A percentile compares a stretch with the other conserved stretches of the same genome.
Conservation (phyloP, 1,284 basidiomycete species). For the Salmacisia buchloeana region DNA sequence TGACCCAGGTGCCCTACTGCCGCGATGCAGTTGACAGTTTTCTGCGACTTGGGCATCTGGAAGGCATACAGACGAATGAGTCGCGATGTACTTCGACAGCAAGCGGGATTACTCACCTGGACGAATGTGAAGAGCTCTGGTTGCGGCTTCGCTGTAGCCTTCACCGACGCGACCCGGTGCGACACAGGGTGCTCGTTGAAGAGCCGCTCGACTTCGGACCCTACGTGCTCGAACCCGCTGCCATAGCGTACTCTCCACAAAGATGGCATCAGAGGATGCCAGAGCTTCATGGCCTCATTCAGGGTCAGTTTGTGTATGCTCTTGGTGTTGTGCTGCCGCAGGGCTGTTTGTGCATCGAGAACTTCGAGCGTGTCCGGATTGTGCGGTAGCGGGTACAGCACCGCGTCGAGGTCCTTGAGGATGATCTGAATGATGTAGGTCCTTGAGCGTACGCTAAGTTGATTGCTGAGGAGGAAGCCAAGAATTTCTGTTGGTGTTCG, state of each 20-base stretch:
- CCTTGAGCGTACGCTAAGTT: background rate
- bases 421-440: background rate
- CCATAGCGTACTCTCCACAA: conserved; percentile 4
- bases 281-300: background rate
- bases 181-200: no score
- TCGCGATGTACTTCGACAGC: background rate
- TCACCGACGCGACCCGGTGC: no score
- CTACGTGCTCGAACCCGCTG: background rate
- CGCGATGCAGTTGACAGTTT: background rate
- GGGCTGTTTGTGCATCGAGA: background rate
- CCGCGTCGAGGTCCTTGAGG: background rate
- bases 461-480: background rate
- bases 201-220: background rate
- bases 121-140: background rate
- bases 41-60: background rate
- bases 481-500: background rate
- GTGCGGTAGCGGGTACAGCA: background rate
- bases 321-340: background rate
- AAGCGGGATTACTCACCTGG: background rate
- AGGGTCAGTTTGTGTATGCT: background rate
- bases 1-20: background rate
- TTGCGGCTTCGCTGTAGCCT: no score
- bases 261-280: background rate
- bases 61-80: background rate
- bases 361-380: background rate